Percentiles rank a stretch among this genome's conserved stretches.
Evolutionary conservation across 208 protist species (phyloP).

Genomic region (Leishmania tarentolae): DNA sequence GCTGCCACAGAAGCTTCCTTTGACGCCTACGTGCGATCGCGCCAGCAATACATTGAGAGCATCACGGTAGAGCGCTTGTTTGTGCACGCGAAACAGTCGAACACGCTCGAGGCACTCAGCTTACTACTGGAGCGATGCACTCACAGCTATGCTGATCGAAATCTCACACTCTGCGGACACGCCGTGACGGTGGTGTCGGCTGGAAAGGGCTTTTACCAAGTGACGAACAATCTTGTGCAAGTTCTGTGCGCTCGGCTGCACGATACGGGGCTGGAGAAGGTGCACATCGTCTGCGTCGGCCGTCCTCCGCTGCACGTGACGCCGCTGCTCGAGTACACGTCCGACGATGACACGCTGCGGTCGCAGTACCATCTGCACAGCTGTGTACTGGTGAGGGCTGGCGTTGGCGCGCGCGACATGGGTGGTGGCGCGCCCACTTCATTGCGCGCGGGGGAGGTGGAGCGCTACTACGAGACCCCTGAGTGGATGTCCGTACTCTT

Average conservation of each 20-base stretch:
- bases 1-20: slow-evolving; percentile 2
- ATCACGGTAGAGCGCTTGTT: slow-evolving; percentile 63
- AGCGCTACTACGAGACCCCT: slow-evolving; percentile 66
- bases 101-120: slow-evolving; percentile 77
- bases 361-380: slow-evolving; percentile 74
- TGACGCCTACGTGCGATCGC: slow-evolving; percentile 15
- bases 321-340: slow-evolving; percentile 79
- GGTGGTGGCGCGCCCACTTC: background rate
- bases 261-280: slow-evolving; percentile 67
- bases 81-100: slow-evolving; percentile 65
- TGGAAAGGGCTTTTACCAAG: slow-evolving; percentile 80
- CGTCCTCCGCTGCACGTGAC: slow-evolving; percentile 80
- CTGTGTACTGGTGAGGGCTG: slow-evolving; percentile 20
- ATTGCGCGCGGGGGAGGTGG: slow-evolving; percentile 4
- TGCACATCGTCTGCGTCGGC: slow-evolving; percentile 83
- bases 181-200: slow-evolving; percentile 79
- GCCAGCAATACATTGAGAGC: slow-evolving; percentile 26
- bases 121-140: slow-evolving; percentile 71
- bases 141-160: slow-evolving; percentile 52
- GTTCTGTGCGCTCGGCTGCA: slow-evolving; percentile 66
- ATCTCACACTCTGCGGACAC: slow-evolving; percentile 61
- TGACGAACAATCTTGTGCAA: slow-evolving; percentile 70
- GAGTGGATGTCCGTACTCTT: slow-evolving; percentile 75
- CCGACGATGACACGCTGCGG: slow-evolving; percentile 60
- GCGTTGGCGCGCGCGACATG: background rate